Evolutionary conservation across 2,329 filamentous ascomycete genomes (phyloP).

Genomic region (Elsinoe necatrix): DNA sequence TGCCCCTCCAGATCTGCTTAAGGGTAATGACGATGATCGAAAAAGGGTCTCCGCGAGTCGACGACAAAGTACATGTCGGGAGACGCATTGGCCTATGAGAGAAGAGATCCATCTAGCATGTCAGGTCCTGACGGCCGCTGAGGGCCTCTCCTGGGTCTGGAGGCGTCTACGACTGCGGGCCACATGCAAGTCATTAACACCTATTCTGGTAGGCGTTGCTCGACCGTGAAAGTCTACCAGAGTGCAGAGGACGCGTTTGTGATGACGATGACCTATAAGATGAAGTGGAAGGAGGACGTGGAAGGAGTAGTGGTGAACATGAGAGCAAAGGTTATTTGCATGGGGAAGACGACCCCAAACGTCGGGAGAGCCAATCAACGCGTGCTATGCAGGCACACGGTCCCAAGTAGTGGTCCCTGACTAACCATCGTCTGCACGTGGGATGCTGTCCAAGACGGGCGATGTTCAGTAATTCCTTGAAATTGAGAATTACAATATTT

Average conservation of each 20-base stretch:
- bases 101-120: neutral
- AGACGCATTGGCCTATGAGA: neutral
- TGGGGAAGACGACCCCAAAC: neutral
- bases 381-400: neutral
- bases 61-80: neutral
- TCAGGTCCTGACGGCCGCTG: neutral
- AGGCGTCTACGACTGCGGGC: neutral
- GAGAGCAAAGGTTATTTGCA: neutral
- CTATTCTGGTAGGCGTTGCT: neutral
- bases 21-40: conserved; percentile 1
- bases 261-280: conserved; percentile 4
- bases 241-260: neutral
- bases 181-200: conserved; percentile 1
- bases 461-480: too few species aligned
- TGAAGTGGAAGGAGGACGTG: neutral
- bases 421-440: neutral
- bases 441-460: neutral
- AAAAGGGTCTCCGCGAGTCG: conserved; percentile 1
- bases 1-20: conserved; percentile 12
- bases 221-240: neutral
- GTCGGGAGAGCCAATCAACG: neutral
- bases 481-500: too few species aligned
- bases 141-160: conserved; percentile 4
- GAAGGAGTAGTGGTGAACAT: neutral
- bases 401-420: neutral